Percentiles rank a stretch among this genome's conserved stretches.
phyloP scores from a whole-genome alignment of 2,329 filamentous ascomycete genomes.

The Hypomyces perniciosus region DNA sequence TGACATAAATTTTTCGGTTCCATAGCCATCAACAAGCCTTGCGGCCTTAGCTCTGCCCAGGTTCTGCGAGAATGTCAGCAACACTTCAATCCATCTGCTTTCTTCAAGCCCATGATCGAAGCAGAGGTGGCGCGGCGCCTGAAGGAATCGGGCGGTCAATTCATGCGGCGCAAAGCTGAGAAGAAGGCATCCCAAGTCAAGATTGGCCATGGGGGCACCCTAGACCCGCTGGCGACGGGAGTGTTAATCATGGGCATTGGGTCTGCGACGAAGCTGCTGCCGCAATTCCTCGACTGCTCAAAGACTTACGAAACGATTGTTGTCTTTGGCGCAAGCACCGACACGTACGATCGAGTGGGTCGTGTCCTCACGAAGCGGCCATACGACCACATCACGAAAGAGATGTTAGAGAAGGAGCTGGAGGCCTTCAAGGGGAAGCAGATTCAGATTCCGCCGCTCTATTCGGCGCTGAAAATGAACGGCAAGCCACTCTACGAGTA shows the following conservation, averaged over 20 bases:
- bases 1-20: slow-evolving; percentile 7
- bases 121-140: slow-evolving; percentile 51
- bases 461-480: slow-evolving; percentile 86
- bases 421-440: slow-evolving; percentile 72
- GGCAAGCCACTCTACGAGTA: slow-evolving; percentile 96
- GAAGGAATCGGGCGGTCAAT: slow-evolving; percentile 53
- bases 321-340: slow-evolving; percentile 85
- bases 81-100: slow-evolving; percentile 71
- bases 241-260: slow-evolving; percentile 87
- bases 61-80: slow-evolving; percentile 82
- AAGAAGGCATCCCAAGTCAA: slow-evolving; percentile 69
- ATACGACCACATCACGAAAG: slow-evolving; percentile 76
- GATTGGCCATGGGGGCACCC: slow-evolving; percentile 91
- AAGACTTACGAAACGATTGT: slow-evolving; percentile 90
- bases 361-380: slow-evolving; percentile 70
- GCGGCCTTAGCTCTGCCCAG: slow-evolving; percentile 80
- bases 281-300: slow-evolving; percentile 75
- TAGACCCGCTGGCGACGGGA: slow-evolving; percentile 90
- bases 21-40: slow-evolving; percentile 86
- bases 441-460: slow-evolving; percentile 86
- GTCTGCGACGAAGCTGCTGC: slow-evolving; percentile 76
- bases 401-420: slow-evolving; percentile 71
- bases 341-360: slow-evolving; percentile 83
- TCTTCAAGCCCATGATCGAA: slow-evolving; percentile 74
- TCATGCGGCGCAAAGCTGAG: slow-evolving; percentile 50